Evolutionary conservation across 2,329 filamentous ascomycete genomes (phyloP), one percentile per base, ranked within the genome.

Genomic region (Aspergillus sp.): DNA sequence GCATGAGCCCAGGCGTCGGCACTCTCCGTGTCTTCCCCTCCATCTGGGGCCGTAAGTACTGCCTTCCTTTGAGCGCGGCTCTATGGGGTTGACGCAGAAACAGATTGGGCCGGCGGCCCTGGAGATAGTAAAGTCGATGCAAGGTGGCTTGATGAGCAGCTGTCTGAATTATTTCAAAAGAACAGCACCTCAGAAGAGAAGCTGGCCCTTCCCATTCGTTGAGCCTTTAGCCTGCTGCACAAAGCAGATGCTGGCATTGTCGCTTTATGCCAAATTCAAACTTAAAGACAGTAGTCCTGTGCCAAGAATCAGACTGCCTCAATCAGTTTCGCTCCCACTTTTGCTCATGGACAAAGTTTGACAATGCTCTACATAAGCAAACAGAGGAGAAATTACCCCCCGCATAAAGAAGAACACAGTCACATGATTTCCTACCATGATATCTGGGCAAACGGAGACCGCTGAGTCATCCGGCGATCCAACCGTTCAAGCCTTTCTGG

Each of bases 121-220:
- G 90, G 90, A 0, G 82, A 89, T n/a, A 90, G 85, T 66, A 85
- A 83, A 61, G 87, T 89, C 34, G 91, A 93, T 73, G 83, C 89
- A 2, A 84, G 85, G 69, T 93, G 90, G 89, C 78, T 93, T 47
- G 88, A 93, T 70, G 79, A 85, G 30, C 84, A 84, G 65, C 71
- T 91, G 60, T 80, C 77, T 17, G 75, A 76, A 7, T 84, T 89
- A 55, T 85, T 88, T 62, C 76, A 66, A 9, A 67, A 59, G 68
- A 59, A 67, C 28, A 13, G 9, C 13, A n/a, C 25, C 45, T 22
- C 13, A 25, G 38, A 9, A 15, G 28, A 38, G 25, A 31, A 41
- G 47, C 38, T 17, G 3, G 13, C 30, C 7, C 45, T 56, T 49
- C 15, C 54, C 11, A 48, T 47, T 17, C 53, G 23, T 7, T 55